Evolutionary conservation across 2,329 filamentous ascomycete genomes (phyloP), one percentile per base, ranked within the genome.

Genomic region (Sphaerulina musiva): DNA sequence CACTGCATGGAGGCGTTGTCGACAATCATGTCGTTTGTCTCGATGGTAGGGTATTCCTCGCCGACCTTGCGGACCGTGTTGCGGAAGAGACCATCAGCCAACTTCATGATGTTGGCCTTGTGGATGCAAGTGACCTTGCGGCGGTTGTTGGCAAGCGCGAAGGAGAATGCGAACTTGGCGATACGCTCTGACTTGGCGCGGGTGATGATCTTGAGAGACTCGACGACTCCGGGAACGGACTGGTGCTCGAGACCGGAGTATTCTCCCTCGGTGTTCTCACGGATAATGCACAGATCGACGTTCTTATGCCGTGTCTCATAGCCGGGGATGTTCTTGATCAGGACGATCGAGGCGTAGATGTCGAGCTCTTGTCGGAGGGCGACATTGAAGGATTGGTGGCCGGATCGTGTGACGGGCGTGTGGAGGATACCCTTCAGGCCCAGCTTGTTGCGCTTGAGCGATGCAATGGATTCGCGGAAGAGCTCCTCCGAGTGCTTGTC

Each of bases 61-160:
- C 90, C 88, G 65, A 93, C 85, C 69, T 85, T 81, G 80, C 95
- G 89, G 82, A 97, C 95, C 65, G 93, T 97, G 78, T 85, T 92
- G 74, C 93, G 87, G 89, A 98, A 98, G 54, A 98, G 87, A 76
- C 93, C 93, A 68, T 98, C 93, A 73, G 91, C 92, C 56, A 98
- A 82, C 83, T 98, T 98, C 93, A 98, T 98, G 80, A 98, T 98
- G 82, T 98, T 98, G 77, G 93, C 93, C 83, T 98, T 98, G 86
- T 98, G 93, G 72, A 98, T 97, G 80, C 92, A 96, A 64, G 93
- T 97, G 55, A 98, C 89, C 87, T 97, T 97, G 82, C 95, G 92
- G 73, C 93, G 85, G 83, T 95, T 92, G 82, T 98, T 98, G 76
- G 93, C 93, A 55, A 97, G 86, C 56, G 93, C 93, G 70, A 98